A percentile compares a stretch with the other conserved stretches of the same genome.
Evolutionary conservation across 2,329 filamentous ascomycete species (phyloP).

Genomic region (Talaromyces sp.): DNA sequence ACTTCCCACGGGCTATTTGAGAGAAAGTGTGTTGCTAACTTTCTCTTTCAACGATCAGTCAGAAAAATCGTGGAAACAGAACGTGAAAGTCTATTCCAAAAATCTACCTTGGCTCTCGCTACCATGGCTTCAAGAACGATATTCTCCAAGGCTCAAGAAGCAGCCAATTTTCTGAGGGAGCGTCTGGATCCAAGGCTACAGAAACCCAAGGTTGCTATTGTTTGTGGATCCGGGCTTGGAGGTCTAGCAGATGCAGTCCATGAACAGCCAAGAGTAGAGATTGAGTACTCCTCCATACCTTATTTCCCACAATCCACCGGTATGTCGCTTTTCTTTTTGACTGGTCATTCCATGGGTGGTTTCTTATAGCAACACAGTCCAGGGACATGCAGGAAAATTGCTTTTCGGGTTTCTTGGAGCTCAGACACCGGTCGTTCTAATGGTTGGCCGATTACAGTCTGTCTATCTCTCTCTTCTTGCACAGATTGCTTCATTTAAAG

Average conservation of each 20-base stretch:
- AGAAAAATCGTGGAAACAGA: neutral
- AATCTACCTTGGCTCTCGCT: constrained; percentile 1
- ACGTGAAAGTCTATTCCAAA: constrained; percentile 7
- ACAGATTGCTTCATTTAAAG: neutral
- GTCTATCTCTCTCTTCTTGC: constrained; percentile 26
- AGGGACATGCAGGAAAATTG: constrained; percentile 63
- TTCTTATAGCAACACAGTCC: constrained; percentile 36
- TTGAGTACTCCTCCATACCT: constrained; percentile 58
- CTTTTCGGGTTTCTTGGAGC: constrained; percentile 60
- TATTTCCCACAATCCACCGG: constrained; percentile 61
- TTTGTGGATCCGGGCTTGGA: constrained; percentile 63
- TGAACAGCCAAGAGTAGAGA: constrained; percentile 49
- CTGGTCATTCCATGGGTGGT: neutral
- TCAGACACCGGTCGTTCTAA: constrained; percentile 57
- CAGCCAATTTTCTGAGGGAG: constrained; percentile 49
- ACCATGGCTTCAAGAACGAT: constrained; percentile 20
- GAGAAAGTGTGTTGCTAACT: neutral
- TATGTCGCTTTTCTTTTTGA: constrained; percentile 28
- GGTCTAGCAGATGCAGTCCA: constrained; percentile 58
- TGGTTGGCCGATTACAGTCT: constrained; percentile 64
- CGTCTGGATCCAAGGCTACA: constrained; percentile 51
- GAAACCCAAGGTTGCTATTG: constrained; percentile 57
- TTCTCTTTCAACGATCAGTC: neutral
- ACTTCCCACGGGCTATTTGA: neutral
- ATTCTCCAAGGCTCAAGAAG: constrained; percentile 43